Evolutionary conservation across 2,329 filamentous ascomycete genomes (phyloP), one percentile per base, ranked within the genome.

Genomic region (Mycogone perniciosa): DNA sequence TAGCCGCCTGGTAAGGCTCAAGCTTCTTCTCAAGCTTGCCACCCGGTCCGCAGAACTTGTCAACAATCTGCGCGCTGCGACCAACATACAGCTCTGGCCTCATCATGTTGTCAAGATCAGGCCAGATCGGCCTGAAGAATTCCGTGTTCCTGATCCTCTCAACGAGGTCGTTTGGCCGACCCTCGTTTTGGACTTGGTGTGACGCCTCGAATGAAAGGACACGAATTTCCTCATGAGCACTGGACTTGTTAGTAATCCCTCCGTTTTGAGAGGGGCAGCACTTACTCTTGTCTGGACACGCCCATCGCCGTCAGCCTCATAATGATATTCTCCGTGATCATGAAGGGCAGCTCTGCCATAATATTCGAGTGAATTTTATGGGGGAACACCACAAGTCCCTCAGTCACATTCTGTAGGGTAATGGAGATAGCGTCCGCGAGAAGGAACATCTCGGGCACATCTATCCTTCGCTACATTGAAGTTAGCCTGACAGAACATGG

Each of bases 141-240:
- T 81, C 73, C 38, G 76, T 85, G 46, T 70, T 74, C 65, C 81
- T 82, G 64, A 96, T 90, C 10, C 89, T 75, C 56, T 88, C 82
- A 11, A 96, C 81, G 2, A 96, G 76, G 65, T 95, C 89, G 63
- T 96, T 96, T 49, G 80, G 72, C 59, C 83, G 82, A 34, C 88
- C 88, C 59, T 77, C 68, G 42, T 71, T 61, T 65, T 77, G 75
- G 40, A 77, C 73, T 35, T 85, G 81, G 33, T 76, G 74, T 41
- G 77, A 80, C 0, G 89, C 88, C 70, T 95, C 75, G 71, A 89
- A 86, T 3, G 80, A 88, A 43, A 96, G 77, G 1, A 96, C 86
- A 8, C 86, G 85, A 61, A 96, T 91, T 68, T 92, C 74, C 72
- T 96, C 90, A 69, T 96, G 90, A 2, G 88, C 86, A 50, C 62